Conservation (phyloP, 2,329 filamentous ascomycete genomes). For the Aspergillus unguis region DNA sequence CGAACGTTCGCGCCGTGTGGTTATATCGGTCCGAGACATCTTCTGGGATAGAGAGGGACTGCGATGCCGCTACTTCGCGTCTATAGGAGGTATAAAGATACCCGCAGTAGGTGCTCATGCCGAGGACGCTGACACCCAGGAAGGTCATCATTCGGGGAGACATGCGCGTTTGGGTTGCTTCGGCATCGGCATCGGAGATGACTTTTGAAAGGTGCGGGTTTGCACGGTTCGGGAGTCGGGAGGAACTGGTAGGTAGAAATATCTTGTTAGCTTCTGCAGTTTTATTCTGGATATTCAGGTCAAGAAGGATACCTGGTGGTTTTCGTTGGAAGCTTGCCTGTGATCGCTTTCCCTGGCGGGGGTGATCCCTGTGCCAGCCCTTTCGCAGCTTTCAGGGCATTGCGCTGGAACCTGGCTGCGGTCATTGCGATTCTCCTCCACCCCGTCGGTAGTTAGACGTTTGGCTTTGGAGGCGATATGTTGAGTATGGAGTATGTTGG, state of each 20-base stretch:
- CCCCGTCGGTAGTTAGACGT: neutral
- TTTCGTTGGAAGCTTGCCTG: neutral
- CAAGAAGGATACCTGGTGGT: neutral
- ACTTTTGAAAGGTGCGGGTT: conserved; percentile 25
- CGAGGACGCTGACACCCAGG: conserved; percentile 38
- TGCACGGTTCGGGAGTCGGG: conserved; percentile 22
- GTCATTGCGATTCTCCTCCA: conserved; percentile 22
- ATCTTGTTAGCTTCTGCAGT: conserved; percentile 6
- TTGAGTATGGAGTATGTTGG: too few species aligned
- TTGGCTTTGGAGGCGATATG: neutral
- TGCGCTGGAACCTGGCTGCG: conserved; percentile 22
- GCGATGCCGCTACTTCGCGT: conserved; percentile 32
- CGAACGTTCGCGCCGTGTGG: conserved; percentile 41
- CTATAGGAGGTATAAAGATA: conserved; percentile 45
- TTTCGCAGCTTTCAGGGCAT: conserved; percentile 23
- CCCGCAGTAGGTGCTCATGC: conserved; percentile 43
- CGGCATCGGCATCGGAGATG: conserved; percentile 14
- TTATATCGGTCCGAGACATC: conserved; percentile 50
- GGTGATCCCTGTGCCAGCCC: conserved; percentile 13
- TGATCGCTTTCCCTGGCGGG: neutral
- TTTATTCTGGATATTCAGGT: neutral
- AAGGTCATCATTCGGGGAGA: conserved; percentile 36
- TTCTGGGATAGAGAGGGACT: conserved; percentile 32
- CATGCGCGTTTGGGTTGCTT: conserved; percentile 17
- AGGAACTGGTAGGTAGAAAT: conserved; percentile 3